Evolutionary conservation across 108 stramenopile species (phyloP).

Genomic region (Skeletonema grethae): DNA sequence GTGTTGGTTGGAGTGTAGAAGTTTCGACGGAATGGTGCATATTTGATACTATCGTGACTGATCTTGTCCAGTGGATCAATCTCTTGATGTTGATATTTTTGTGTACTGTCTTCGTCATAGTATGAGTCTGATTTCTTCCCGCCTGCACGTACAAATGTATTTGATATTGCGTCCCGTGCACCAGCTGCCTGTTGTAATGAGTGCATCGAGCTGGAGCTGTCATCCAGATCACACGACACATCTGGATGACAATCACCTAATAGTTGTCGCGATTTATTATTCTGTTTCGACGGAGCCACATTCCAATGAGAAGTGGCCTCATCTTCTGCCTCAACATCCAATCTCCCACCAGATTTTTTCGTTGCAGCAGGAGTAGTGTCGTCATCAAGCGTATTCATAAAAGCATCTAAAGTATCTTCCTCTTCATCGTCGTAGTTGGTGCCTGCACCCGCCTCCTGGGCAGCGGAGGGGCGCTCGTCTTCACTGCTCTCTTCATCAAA

Average conservation of each 20-base stretch:
- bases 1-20: conserved; percentile 36
- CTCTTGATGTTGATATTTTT: conserved; percentile 17
- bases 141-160: conserved; percentile 39
- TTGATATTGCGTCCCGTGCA: conserved; percentile 22
- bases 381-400: conserved; percentile 68
- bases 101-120: conserved; percentile 2
- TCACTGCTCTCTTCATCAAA: conserved; percentile 33
- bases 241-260: background rate
- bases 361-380: background rate
- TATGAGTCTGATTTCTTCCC: conserved; percentile 8
- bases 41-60: conserved; percentile 27
- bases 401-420: conserved; percentile 85
- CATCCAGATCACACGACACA: background rate
- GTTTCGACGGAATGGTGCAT: conserved; percentile 29
- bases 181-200: background rate
- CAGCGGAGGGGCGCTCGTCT: conserved; percentile 5
- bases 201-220: background rate
- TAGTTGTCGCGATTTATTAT: background rate
- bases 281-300: background rate
- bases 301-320: conserved; percentile 84
- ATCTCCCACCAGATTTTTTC: conserved; percentile 39
- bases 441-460: background rate
- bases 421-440: conserved; percentile 49
- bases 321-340: conserved; percentile 83
- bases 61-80: conserved; percentile 41